phyloP scores from a whole-genome alignment of 805 yeast genomes.

The Candida nanaspora region DNA sequence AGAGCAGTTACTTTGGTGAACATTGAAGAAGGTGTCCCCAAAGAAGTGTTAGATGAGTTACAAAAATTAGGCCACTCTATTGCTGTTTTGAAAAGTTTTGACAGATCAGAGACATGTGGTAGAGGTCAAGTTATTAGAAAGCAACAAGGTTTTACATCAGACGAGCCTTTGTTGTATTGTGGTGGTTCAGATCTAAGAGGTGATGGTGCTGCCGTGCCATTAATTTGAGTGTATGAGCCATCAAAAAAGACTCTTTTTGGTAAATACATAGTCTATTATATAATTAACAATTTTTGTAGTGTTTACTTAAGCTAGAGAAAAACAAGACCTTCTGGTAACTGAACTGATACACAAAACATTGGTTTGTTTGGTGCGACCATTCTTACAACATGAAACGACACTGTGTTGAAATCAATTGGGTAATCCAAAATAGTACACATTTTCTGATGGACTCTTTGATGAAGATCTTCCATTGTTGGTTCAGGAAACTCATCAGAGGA shows the following conservation, averaged over 20 bases:
- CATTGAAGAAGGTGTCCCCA: slow-evolving; percentile 58
- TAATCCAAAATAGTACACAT: slow-evolving; percentile 39
- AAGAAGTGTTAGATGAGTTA: slow-evolving; percentile 38
- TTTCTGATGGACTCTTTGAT: slow-evolving; percentile 54
- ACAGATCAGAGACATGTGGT: slow-evolving; percentile 34
- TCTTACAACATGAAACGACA: slow-evolving; percentile 77
- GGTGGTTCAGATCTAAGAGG: slow-evolving; percentile 81
- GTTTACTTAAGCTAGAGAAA: too few species aligned
- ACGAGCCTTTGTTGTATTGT: slow-evolving; percentile 38
- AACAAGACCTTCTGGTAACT: slow-evolving; percentile 62
- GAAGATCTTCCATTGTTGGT: slow-evolving; percentile 62
- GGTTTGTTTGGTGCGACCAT: slow-evolving; percentile 95
- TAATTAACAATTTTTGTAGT: too few species aligned
- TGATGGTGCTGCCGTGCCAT: slow-evolving; percentile 72
- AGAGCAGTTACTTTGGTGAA: slow-evolving; percentile 52
- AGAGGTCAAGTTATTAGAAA: slow-evolving; percentile 68
- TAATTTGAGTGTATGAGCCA: too few species aligned
- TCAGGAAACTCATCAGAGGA: slow-evolving; percentile 61
- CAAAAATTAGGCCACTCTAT: slow-evolving; percentile 52
- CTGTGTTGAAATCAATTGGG: slow-evolving; percentile 38
- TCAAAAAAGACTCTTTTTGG: too few species aligned
- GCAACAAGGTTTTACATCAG: slow-evolving; percentile 19
- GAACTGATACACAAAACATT: slow-evolving; percentile 85
- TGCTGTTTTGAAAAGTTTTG: slow-evolving; percentile 31
- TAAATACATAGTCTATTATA: too few species aligned